Evolutionary conservation across 495 filamentous ascomycete species (phyloP), one percentile per base, ranked within the genome.

Genomic region (Podospora tetraspora): DNA sequence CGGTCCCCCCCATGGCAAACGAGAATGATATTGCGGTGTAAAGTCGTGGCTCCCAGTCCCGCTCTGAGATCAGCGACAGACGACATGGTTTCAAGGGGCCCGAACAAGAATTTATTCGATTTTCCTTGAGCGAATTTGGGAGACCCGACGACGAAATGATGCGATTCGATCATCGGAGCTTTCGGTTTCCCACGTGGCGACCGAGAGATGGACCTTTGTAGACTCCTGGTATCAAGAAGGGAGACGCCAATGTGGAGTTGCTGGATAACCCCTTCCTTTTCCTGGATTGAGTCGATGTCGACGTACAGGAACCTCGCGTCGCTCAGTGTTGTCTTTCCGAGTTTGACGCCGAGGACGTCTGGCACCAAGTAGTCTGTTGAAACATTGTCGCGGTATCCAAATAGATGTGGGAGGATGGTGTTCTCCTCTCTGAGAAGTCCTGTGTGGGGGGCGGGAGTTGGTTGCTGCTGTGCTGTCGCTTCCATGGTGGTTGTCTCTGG

Each of bases 131-230:
- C 67, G 32, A 70, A 72, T 22, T 37, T 63, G 12, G 72, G 70
- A 58, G 66, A 65, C 3, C 70, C 73, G 58, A 74, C 61, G 30
- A 68, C 68, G 37, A 70, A 74, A 56, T 74, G 73, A 61, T 69
- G 68, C 21, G 73, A 72, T 59, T 72, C 68, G 34, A 72, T 67
- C 64, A 61, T n/a, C 62, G 62, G 61, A 57, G 34, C 1, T 12
- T 22, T 24, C 34, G 58, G 43, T 30, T 66, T 43, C 43, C 34
- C 64, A 32, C 19, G 59, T 29, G 24, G 24, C 21, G 27, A 29
- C 32, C 63, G 34, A 19, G 61, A n/a, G 43, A 52, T 25, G 21
- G 24, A 64, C 58, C n/a, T 25, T 68, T 68, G 32, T n/a, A 70
- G 60, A 67, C 52, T 37, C 66, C 68, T 68, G 61, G 70, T 72